phyloP scores from a whole-genome alignment of 108 stramenopile genomes.

The Fistulifera pelliculosa region DNA sequence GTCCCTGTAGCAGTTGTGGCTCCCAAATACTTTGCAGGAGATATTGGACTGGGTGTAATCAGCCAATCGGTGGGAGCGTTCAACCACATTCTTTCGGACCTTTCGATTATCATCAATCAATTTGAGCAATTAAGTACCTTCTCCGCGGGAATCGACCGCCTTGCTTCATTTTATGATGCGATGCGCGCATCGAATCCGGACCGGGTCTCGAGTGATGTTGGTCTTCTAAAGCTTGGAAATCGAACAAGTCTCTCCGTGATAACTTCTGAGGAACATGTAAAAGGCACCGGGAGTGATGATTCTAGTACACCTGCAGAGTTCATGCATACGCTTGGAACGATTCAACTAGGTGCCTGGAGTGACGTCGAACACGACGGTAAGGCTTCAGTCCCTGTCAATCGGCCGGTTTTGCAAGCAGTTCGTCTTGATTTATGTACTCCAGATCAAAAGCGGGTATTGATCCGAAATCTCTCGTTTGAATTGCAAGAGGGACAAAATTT shows the following conservation, averaged over 20 bases:
- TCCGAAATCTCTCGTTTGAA: slow-evolving; percentile 43
- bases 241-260: slow-evolving; percentile 18
- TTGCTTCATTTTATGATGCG: slow-evolving; percentile 67
- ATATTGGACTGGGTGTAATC: slow-evolving; percentile 87
- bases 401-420: slow-evolving; percentile 14
- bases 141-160: slow-evolving; percentile 85
- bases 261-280: slow-evolving; percentile 13
- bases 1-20: slow-evolving; percentile 90
- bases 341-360: background rate
- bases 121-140: slow-evolving; percentile 86
- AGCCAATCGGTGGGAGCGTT: slow-evolving; percentile 72
- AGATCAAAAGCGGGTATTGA: slow-evolving; percentile 57
- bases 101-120: slow-evolving; percentile 86
- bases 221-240: slow-evolving; percentile 12
- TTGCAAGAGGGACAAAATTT: slow-evolving; percentile 64
- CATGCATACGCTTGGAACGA: too few species aligned
- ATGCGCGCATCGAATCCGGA: slow-evolving; percentile 54
- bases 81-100: slow-evolving; percentile 85
- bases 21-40: slow-evolving; percentile 84
- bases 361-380: background rate
- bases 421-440: slow-evolving; percentile 68
- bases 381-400: background rate
- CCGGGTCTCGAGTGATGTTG: slow-evolving; percentile 22
- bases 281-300: background rate
- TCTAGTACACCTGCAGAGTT: background rate